Evolutionary conservation across 495 filamentous ascomycete species (phyloP), one percentile per base, ranked within the genome.

Genomic region (Lepidopterella palustris): DNA sequence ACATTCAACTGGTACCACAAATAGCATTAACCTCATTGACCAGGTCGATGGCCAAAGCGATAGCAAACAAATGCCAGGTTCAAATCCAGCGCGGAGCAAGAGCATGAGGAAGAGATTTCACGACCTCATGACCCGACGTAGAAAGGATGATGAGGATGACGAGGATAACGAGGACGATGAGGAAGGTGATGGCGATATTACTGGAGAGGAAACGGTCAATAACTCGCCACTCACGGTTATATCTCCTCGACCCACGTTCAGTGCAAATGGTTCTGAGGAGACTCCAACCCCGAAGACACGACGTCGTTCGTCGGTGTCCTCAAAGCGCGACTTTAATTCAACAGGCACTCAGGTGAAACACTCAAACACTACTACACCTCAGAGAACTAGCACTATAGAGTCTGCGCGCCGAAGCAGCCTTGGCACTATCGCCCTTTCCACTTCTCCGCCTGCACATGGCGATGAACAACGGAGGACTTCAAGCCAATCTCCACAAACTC

Each of bases 1-100:
- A 24, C 23, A 24, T 15, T 11, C 25, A 11, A 27, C 6, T 25
- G 47, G 20, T 25, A 15, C n/a, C 15, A 25, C 47, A 3, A 15
- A 50, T 15, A 24, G 24, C 15, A 10, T 24, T 21, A 50, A 24
- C 26, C 18, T 50, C 25, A 18, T 50, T 5, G 47, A 50, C 47
- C 47, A 25, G 21, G 11, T 61, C 18, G 59, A 61, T 50, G 59
- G 59, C 11, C 59, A 61, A 32, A 45, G 51, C 23, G 59, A 50
- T 9, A 55, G 59, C 27, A 61, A 61, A 31, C 51, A 45, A 26
- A 42, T 55, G 50, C 9, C 5, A 50, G 20, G 23, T 27, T 50
- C 47, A 50, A 2, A 50, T 25, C 23, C 47, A 25, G 15, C 3
- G 23, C 18, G 10, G 6, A 50, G 6, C 9, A 2, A 13, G 6